These are phyloP conservation scores for Epicoccum sorghinum DNA, from an alignment of 2,329 filamentous ascomycete genomes.

Conservation along the genomic window DNA sequence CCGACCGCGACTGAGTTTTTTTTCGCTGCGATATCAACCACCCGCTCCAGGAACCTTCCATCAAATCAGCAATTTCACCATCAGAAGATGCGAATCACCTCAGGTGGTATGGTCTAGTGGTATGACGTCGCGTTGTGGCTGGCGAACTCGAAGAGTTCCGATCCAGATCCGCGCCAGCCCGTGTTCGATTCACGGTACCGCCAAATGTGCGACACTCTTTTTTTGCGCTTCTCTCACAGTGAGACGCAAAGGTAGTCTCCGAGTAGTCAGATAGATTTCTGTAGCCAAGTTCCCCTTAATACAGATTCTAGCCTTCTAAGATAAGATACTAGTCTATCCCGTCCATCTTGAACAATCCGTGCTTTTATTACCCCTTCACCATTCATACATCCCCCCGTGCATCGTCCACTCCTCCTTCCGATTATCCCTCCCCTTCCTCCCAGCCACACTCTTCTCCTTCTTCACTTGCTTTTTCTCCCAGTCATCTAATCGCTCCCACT, in stretches of 20 bases:
- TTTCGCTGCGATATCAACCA: no score
- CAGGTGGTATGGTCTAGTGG: constrained; percentile 39
- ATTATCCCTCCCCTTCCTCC: background rate
- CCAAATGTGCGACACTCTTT: constrained; percentile 26
- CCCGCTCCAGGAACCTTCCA: background rate
- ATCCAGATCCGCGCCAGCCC: constrained; percentile 39
- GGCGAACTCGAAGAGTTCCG: constrained; percentile 25
- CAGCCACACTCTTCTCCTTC: background rate
- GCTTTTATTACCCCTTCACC: background rate
- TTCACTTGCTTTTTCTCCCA: background rate
- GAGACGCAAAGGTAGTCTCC: no score
- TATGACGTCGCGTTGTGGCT: constrained; percentile 43
- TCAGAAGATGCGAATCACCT: background rate
- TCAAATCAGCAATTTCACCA: constrained; percentile 13
- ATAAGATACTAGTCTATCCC: no score
- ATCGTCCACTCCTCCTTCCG: background rate
- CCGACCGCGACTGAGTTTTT: no score
- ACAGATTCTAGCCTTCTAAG: no score
- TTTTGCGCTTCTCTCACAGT: constrained; percentile 3
- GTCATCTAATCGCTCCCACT: background rate
- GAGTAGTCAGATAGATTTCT: no score
- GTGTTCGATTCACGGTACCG: constrained; percentile 41
- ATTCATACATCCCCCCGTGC: background rate
- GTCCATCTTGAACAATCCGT: background rate
- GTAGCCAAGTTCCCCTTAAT: no score